Conservation (phyloP, 2,329 filamentous ascomycete genomes). For the Nigrospora sphaerica region DNA sequence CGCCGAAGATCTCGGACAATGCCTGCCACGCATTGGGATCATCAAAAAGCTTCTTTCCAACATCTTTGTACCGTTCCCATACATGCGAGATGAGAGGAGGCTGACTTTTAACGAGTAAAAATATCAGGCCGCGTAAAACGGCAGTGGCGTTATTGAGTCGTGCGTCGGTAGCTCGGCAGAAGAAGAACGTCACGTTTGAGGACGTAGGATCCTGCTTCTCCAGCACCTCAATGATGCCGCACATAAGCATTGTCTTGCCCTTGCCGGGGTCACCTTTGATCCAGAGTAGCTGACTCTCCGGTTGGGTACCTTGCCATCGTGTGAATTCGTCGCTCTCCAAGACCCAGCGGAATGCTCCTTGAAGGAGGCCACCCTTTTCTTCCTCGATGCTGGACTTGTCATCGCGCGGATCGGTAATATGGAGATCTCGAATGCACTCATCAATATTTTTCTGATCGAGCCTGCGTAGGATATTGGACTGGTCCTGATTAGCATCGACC, state of each 20-base stretch:
- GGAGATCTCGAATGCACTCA: background rate
- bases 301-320: conserved; percentile 13
- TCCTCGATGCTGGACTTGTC: conserved; percentile 28
- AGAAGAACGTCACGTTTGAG: conserved; percentile 23
- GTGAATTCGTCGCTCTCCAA: conserved; percentile 17
- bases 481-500: too few species aligned
- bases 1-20: conserved; percentile 27
- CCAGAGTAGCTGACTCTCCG: conserved; percentile 21
- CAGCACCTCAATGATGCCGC: conserved; percentile 17
- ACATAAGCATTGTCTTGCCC: conserved; percentile 27
- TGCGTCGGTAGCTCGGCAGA: conserved; percentile 32
- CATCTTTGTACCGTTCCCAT: conserved; percentile 21
- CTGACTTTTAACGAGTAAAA: conserved; percentile 25
- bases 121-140: conserved; percentile 35
- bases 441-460: background rate
- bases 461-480: too few species aligned
- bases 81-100: conserved; percentile 25
- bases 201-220: background rate
- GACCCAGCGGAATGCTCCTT: conserved; percentile 27
- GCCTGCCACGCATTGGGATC: conserved; percentile 27
- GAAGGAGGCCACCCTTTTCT: conserved; percentile 24
- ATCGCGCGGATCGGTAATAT: background rate
- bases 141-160: conserved; percentile 28
- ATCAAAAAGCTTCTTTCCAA: conserved; percentile 28
- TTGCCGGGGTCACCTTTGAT: conserved; percentile 26